phyloP scores from a whole-genome alignment of 208 protist genomes.

The Tritrichomonas foetus region DNA sequence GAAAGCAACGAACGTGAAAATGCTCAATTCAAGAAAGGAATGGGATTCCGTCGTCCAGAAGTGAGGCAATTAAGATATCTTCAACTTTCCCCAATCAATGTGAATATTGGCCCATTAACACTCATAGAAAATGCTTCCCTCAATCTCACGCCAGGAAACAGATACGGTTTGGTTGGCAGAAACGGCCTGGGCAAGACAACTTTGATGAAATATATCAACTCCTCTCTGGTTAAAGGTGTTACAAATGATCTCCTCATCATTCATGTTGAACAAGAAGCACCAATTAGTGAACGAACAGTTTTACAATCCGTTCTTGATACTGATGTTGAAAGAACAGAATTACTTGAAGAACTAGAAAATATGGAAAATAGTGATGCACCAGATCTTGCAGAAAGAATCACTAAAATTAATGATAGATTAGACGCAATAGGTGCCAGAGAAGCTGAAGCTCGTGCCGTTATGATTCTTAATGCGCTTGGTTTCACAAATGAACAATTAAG shows the following conservation, averaged over 20 bases:
- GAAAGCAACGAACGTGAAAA: not conserved
- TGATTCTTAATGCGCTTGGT: not conserved
- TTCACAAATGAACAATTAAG: not conserved
- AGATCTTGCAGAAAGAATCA: not conserved
- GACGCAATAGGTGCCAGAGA: not conserved
- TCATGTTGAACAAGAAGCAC: conserved; percentile 38
- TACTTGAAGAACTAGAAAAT: not conserved
- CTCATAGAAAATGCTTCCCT: not conserved
- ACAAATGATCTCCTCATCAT: not conserved
- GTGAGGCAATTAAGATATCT: not conserved
- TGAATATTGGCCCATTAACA: not conserved
- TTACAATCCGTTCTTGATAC: not conserved
- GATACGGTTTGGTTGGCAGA: not conserved
- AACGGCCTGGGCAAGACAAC: conserved; percentile 39
- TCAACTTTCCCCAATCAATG: not conserved
- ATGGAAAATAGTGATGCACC: not conserved
- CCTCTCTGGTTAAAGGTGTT: not conserved
- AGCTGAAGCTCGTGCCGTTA: not conserved
- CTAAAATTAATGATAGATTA: not conserved
- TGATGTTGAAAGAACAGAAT: conserved; percentile 22
- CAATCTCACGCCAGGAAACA: not conserved
- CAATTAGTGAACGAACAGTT: not conserved
- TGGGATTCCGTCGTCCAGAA: not conserved
- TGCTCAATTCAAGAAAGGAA: conserved; percentile 16
- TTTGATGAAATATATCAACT: conserved; percentile 22